Conservation (phyloP, 768 basidiomycete genomes). For the Mycena pura region DNA sequence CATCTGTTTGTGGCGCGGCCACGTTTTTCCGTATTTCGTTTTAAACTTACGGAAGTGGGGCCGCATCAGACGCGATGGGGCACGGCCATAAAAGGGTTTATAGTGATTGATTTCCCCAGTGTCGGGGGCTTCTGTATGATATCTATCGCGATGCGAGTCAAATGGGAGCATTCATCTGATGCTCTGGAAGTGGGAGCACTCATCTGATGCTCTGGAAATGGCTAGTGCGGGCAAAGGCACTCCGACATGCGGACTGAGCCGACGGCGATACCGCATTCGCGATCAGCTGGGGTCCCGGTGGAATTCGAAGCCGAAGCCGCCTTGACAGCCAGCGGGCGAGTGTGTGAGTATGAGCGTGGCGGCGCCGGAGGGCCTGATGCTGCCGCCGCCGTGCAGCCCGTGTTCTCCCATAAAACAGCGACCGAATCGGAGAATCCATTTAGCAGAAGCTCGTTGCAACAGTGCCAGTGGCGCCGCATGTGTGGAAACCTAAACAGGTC, state of each 20-base stretch:
- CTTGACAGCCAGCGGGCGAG: no score
- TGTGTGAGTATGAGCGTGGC: no score
- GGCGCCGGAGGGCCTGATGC: no score
- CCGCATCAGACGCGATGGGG: no score
- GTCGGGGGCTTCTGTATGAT: not conserved
- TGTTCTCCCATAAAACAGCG: conserved; percentile 3
- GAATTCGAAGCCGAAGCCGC: conserved; percentile 6
- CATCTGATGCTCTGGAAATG: conserved; percentile 14
- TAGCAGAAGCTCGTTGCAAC: not conserved
- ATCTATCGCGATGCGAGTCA: not conserved
- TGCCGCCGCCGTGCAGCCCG: no score
- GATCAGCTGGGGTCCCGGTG: not conserved
- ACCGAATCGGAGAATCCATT: conserved; percentile 18
- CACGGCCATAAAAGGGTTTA: no score
- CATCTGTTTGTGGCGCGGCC: no score
- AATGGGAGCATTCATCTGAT: conserved; percentile 7
- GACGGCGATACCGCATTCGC: conserved; percentile 14
- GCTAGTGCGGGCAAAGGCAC: not conserved
- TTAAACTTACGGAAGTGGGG: no score
- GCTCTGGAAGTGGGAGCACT: conserved; percentile 1
- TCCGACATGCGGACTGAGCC: not conserved
- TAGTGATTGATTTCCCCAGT: no score
- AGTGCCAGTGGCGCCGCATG: conserved; percentile 3
- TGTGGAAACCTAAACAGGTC: conserved; percentile 4
- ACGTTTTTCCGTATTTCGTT: no score